Conservation (phyloP, 192 early-diverging fungal species). For the Dissophora ornata region DNA sequence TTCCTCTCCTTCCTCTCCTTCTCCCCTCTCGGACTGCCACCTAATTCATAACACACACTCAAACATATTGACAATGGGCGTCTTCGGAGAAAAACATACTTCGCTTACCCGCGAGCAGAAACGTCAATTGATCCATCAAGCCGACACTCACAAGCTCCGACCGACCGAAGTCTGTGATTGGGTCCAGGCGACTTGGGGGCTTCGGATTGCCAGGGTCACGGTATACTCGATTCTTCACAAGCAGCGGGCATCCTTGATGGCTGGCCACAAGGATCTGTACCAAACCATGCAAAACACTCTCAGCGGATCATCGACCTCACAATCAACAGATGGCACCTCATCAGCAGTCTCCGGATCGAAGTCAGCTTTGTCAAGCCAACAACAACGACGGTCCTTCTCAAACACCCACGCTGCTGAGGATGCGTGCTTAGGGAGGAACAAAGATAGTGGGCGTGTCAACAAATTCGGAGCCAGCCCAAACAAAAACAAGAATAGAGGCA, state of each 20-base stretch:
- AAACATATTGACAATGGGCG: conserved; percentile 34
- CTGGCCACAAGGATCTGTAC: conserved; percentile 50
- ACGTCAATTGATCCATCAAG: conserved; percentile 53
- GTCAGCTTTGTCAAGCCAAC: too few species aligned
- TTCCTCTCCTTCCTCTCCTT: background rate
- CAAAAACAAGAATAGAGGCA: conserved; percentile 31
- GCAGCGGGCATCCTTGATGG: conserved; percentile 54
- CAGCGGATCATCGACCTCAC: conserved; percentile 15
- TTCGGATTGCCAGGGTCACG: conserved; percentile 49
- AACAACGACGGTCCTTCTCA: too few species aligned
- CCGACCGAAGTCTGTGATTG: conserved; percentile 53
- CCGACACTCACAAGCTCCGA: conserved; percentile 52
- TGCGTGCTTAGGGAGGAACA: conserved; percentile 15
- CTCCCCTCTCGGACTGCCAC: background rate
- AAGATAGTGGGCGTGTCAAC: conserved; percentile 29
- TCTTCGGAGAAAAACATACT: conserved; percentile 54
- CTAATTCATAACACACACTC: background rate
- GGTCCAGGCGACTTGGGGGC: conserved; percentile 50
- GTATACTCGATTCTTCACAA: conserved; percentile 54
- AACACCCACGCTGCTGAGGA: conserved; percentile 7
- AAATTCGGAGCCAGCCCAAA: conserved; percentile 46
- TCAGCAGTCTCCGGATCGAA: background rate
- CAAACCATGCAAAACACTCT: conserved; percentile 43
- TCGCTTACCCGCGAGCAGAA: conserved; percentile 53
- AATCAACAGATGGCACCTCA: background rate